Evolutionary conservation across 768 basidiomycete species (phyloP).

Genomic region (Lyophyllum semitale): DNA sequence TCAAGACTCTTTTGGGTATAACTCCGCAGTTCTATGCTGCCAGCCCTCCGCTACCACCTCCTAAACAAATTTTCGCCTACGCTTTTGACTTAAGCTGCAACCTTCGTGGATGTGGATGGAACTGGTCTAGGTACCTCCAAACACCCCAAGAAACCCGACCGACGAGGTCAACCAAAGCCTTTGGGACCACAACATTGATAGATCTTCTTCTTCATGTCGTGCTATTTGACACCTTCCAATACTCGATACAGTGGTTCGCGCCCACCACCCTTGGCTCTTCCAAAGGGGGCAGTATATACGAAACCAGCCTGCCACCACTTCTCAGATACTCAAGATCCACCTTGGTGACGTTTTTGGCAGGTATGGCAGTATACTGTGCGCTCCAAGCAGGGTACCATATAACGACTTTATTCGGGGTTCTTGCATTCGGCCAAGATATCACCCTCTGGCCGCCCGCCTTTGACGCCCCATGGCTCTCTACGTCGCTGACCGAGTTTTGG

Average conservation of each 20-base stretch:
- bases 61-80: conserved; percentile 31
- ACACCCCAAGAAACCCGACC: conserved; percentile 45
- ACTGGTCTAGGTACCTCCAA: conserved; percentile 50
- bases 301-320: conserved; percentile 33
- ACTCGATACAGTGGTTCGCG: conserved; percentile 46
- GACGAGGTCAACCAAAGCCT: conserved; percentile 33
- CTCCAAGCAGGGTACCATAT: conserved; percentile 47
- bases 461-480: conserved; percentile 54
- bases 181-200: conserved; percentile 33
- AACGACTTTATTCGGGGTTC: conserved; percentile 42
- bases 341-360: conserved; percentile 41
- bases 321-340: conserved; percentile 45
- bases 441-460: conserved; percentile 68
- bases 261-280: conserved; percentile 43
- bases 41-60: conserved; percentile 7
- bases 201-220: conserved; percentile 37
- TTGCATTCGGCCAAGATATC: conserved; percentile 48
- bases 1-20: conserved; percentile 13
- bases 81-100: conserved; percentile 52
- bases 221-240: conserved; percentile 46
- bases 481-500: conserved; percentile 68
- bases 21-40: conserved; percentile 11
- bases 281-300: conserved; percentile 44
- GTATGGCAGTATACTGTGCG: conserved; percentile 44
- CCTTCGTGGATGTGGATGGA: conserved; percentile 63